Evolutionary conservation across 1,284 basidiomycete species (phyloP).

Genomic region (Thecaphora thlaspeos): DNA sequence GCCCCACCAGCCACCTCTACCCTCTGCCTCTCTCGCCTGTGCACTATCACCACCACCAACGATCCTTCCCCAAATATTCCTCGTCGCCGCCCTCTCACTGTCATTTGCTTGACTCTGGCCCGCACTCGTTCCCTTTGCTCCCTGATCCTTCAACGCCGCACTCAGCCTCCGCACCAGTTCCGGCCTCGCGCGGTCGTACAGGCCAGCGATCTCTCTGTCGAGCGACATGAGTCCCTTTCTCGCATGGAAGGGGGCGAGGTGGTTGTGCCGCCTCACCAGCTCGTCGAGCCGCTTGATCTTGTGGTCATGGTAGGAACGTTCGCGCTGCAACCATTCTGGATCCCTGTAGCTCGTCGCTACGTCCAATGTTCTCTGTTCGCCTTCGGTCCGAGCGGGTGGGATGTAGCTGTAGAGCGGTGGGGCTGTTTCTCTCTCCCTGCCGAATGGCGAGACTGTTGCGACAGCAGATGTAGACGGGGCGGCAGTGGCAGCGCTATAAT

Average conservation of each 20-base stretch:
- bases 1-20: slow-evolving; percentile 12
- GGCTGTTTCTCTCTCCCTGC: neutral
- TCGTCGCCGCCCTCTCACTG: slow-evolving; percentile 5
- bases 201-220: slow-evolving; percentile 17
- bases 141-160: slow-evolving; percentile 1
- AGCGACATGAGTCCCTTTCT: slow-evolving; percentile 33
- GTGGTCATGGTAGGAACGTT: slow-evolving; percentile 58
- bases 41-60: too few species aligned
- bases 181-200: slow-evolving; percentile 12
- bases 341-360: slow-evolving; percentile 66
- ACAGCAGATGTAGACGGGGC: too few species aligned
- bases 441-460: too few species aligned
- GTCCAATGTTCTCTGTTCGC: slow-evolving; percentile 10
- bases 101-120: neutral
- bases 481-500: too few species aligned
- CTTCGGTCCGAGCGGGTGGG: slow-evolving; percentile 1
- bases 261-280: slow-evolving; percentile 40
- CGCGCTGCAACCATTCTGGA: slow-evolving; percentile 71
- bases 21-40: neutral
- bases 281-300: slow-evolving; percentile 43
- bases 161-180: slow-evolving; percentile 6
- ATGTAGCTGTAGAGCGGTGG: slow-evolving; percentile 5
- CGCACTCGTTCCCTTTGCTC: too few species aligned
- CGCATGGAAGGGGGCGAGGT: slow-evolving; percentile 42
- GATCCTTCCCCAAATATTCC: slow-evolving; percentile 26